Evolutionary conservation across 1,139 yeast species (phyloP), one percentile per base, ranked within the genome.

Genomic region (Kodamaea ohmeri): DNA sequence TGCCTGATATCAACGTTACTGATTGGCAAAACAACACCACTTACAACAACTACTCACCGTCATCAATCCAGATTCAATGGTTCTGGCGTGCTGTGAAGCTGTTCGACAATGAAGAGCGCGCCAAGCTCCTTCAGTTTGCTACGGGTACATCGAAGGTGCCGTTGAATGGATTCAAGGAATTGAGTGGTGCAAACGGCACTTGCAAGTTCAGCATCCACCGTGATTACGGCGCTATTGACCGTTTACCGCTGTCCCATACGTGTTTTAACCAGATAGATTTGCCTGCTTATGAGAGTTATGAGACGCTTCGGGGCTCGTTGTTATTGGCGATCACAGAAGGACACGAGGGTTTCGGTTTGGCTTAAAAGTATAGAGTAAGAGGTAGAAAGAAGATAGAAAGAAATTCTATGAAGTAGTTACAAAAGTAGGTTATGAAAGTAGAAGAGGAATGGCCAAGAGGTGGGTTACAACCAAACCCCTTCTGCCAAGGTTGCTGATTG

Each of bases 81-180:
- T 94, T 92, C 65, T 94, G 99, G 99, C 74, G 97, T 56, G 97
- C 97, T 1, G 97, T 94, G 12, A 80, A 89, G 52, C 87, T 97
- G 1, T 92, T 92, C 63, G 97, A 89, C 55, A 79, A 79, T 30
- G 98, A 92, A 59, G 97, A 92, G 56, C 74, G 96, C 39, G 99
- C 98, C 14, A 89, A 90, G 55, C 65, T 94, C 47, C 67, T 94
- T 43, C 99, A 94, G 56, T 94, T 92, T 70, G 94, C 95, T 2
- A 94, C 99, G 0, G 99, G 99, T 45, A 92, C 99, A 0, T 83
- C 95, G 41, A 90, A 92, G 61, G 98, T 94, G 6, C 98, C 99
- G 18, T 70, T 90, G 49, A 86, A 86, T 56, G 99, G 98, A 2
- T 94, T 94, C 58, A 83, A 86, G 52, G 95, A 84, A 50, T 71